These are phyloP conservation scores for Scopulariopsis brevicaulis DNA, from an alignment of 2,329 filamentous ascomycete species.

Conservation along the genomic window DNA sequence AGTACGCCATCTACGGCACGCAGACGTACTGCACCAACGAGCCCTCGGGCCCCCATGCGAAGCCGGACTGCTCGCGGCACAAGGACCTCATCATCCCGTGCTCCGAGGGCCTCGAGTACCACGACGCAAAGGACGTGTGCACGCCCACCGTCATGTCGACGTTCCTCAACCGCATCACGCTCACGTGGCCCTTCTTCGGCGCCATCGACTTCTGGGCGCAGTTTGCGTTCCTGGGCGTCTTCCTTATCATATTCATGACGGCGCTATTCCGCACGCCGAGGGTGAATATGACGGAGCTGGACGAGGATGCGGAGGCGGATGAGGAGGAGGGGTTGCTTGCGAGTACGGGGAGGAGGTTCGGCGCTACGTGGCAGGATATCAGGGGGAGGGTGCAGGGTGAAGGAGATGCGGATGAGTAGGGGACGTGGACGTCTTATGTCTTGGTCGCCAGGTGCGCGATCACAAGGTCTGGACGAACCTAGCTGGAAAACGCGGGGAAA, in stretches of 20 bases:
- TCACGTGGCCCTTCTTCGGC: conserved; percentile 94
- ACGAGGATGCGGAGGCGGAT: conserved; percentile 81
- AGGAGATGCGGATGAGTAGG: background rate
- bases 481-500: background rate
- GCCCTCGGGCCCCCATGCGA: conserved; percentile 38
- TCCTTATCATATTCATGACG: conserved; percentile 69
- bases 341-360: conserved; percentile 69
- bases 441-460: background rate
- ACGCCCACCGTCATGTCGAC: conserved; percentile 86
- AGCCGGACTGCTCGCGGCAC: conserved; percentile 59
- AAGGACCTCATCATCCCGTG: conserved; percentile 68
- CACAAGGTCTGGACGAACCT: background rate
- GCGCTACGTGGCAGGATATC: conserved; percentile 82
- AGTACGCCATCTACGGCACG: conserved; percentile 88
- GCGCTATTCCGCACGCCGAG: conserved; percentile 71
- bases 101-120: conserved; percentile 61
- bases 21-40: conserved; percentile 84
- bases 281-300: conserved; percentile 64
- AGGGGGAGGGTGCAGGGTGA: conserved; percentile 35
- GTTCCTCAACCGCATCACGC: conserved; percentile 82
- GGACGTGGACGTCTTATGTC: background rate
- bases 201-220: conserved; percentile 93
- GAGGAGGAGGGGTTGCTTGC: conserved; percentile 90
- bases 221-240: conserved; percentile 78
- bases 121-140: conserved; percentile 69